phyloP scores from a whole-genome alignment of 1,284 basidiomycete genomes.

The Trichosporon coremiiforme region DNA sequence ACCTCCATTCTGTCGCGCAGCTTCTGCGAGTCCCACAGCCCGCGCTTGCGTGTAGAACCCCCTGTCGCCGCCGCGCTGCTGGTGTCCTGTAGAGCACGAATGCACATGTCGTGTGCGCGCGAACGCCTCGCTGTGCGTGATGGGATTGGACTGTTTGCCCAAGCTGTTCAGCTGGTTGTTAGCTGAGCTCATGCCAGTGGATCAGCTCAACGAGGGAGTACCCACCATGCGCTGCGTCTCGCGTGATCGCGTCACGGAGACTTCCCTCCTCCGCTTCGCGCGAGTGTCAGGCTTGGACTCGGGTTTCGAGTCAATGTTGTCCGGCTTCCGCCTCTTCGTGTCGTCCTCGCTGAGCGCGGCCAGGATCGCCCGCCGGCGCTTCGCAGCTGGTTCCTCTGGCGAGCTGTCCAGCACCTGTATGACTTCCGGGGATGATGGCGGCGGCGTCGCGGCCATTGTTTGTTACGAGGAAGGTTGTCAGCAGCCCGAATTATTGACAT shows the following conservation, averaged over 20 bases:
- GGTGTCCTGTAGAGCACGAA: slow-evolving; percentile 51
- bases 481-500: background rate
- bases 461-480: background rate
- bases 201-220: background rate
- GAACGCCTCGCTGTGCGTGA: slow-evolving; percentile 51
- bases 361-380: slow-evolving; percentile 8
- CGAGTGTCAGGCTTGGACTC: background rate
- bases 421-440: background rate
- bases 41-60: slow-evolving; percentile 33
- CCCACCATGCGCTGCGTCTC: slow-evolving; percentile 13
- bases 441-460: slow-evolving; percentile 1
- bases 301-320: background rate
- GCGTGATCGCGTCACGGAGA: background rate
- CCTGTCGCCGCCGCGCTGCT: slow-evolving; percentile 47
- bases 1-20: slow-evolving; percentile 18
- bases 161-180: slow-evolving; percentile 41
- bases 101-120: slow-evolving; percentile 49
- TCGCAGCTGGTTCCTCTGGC: background rate
- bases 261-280: background rate
- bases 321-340: background rate
- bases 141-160: slow-evolving; percentile 43
- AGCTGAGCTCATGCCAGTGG: background rate
- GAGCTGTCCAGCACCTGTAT: slow-evolving; percentile 7
- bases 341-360: background rate
- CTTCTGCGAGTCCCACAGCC: slow-evolving; percentile 6